Conservation (phyloP, 768 basidiomycete genomes). For the Termitomyces sp. region DNA sequence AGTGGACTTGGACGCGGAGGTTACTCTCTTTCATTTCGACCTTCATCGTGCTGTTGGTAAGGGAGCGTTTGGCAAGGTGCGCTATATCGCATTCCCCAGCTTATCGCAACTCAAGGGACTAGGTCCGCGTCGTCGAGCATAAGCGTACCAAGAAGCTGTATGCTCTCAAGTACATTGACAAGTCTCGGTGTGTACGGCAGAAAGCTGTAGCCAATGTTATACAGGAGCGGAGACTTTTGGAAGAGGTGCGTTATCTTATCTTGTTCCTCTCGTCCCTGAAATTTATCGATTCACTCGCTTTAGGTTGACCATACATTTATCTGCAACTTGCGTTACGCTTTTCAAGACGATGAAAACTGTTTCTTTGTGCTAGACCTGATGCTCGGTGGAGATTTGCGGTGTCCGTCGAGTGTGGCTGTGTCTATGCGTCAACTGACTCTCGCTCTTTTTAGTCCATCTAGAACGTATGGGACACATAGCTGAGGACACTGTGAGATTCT, state of each 20-base stretch:
- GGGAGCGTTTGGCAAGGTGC: conserved; percentile 96
- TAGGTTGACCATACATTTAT: conserved; percentile 88
- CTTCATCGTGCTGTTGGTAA: conserved; percentile 94
- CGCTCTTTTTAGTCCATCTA: conserved; percentile 60
- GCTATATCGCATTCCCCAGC: conserved; percentile 15
- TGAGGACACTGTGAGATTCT: conserved; percentile 78
- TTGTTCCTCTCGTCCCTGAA: neutral
- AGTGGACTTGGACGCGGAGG: conserved; percentile 79
- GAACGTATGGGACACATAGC: conserved; percentile 61
- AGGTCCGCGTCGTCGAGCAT: conserved; percentile 98
- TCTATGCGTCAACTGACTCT: neutral
- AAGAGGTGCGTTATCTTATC: conserved; percentile 57
- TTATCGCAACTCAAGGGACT: conserved; percentile 2
- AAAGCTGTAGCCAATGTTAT: conserved; percentile 90
- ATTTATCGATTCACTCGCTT: conserved; percentile 2
- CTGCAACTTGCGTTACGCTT: conserved; percentile 89
- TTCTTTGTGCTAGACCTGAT: conserved; percentile 97
- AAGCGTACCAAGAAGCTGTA: conserved; percentile 89
- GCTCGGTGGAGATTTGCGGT: conserved; percentile 91
- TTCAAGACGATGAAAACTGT: conserved; percentile 96
- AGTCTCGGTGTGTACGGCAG: conserved; percentile 84
- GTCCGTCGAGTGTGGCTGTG: conserved; percentile 39
- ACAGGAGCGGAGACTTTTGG: conserved; percentile 86
- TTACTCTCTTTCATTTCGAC: conserved; percentile 94
- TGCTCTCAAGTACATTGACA: conserved; percentile 98